Base-by-base conservation (phyloP, 2,329 filamentous ascomycete genomes). In the Karstenula rhodostoma region DNA sequence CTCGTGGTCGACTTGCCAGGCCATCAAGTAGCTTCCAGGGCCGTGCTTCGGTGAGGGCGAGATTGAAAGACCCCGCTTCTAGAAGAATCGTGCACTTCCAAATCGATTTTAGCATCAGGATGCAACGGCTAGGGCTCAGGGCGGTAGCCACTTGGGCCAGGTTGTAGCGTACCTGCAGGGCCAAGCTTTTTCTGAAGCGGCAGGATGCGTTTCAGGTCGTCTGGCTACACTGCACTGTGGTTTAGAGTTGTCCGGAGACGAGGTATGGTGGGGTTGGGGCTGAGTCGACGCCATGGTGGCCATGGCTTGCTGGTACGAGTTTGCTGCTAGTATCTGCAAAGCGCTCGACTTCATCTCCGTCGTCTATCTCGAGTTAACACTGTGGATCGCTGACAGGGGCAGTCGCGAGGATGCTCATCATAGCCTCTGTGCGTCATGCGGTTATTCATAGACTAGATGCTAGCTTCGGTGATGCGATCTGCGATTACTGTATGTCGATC, bases 291-390 rank as follows among this genome's bases (percentile, higher is more conserved):
- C 40, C 46, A 50, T 44, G 46, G 43, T 29, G 44, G 54, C n/a
- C 56, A 44, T 32, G 56, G 56, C 32, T 47, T 37, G 48, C 48
- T 53, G 56, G 56, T 58, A 58, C 56, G 25, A 15, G n/a, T 58
- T 46, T 27, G 29, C 48, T 32, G 56, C 37, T 47, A 48, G 49
- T 51, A 52, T 49, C 47, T 52, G 56, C 56, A 58, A 48, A 58
- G 56, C 56, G 15, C 47, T 53, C 47, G 27, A 48, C 23, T 23
- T 58, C 56, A 58, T 53, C 27, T 50, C 56, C 48, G 56, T 43
- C 23, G 32, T 32, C 10, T 29, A 32, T 52, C 15, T 29, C 43
- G 44, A 49, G 19, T 49, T 32, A 7, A 32, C 17, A 42, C 42
- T 29, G 32, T 42, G 33, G 32, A 49, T n/a, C 42, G 22, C 40